A percentile compares a stretch with the other conserved stretches of the same genome.
These are phyloP conservation scores for Leccinum subgranulosum DNA, from an alignment of 768 basidiomycete genomes.

Conservation along the genomic window DNA sequence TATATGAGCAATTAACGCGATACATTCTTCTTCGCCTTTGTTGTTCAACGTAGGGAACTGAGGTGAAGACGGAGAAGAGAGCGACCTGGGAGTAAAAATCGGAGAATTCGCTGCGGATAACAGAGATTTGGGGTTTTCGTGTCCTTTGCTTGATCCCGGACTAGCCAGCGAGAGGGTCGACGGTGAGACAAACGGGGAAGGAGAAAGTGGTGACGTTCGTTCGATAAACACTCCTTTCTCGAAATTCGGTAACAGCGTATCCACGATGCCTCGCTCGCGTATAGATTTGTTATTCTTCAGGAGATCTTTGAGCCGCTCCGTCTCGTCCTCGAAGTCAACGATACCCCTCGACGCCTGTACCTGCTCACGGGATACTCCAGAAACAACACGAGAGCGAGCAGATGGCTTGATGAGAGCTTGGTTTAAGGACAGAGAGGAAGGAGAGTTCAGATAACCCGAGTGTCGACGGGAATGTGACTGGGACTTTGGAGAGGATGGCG, in stretches of 20 bases:
- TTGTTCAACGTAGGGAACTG: slow-evolving; percentile 8
- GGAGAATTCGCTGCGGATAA: slow-evolving; percentile 48
- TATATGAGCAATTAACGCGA: slow-evolving; percentile 33
- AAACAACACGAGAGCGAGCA: slow-evolving; percentile 62
- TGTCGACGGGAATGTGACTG: slow-evolving; percentile 24
- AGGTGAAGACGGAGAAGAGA: slow-evolving; percentile 39
- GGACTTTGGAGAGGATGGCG: slow-evolving; percentile 21
- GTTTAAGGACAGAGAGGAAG: slow-evolving; percentile 35
- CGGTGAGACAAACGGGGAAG: slow-evolving; percentile 10
- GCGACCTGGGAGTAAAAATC: slow-evolving; percentile 33
- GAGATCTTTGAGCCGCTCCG: slow-evolving; percentile 71
- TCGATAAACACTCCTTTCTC: slow-evolving; percentile 30
- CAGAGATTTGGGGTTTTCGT: slow-evolving; percentile 40
- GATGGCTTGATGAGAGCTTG: slow-evolving; percentile 50
- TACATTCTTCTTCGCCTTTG: slow-evolving; percentile 15
- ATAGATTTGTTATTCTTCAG: slow-evolving; percentile 48
- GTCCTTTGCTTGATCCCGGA: slow-evolving; percentile 17
- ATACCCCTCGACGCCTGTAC: slow-evolving; percentile 77
- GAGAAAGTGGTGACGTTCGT: slow-evolving; percentile 11
- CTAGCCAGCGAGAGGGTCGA: slow-evolving; percentile 8
- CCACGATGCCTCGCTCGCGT: slow-evolving; percentile 30
- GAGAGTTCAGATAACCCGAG: slow-evolving; percentile 31
- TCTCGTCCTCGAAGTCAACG: slow-evolving; percentile 81
- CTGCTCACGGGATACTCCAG: slow-evolving; percentile 66
- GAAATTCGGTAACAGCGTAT: slow-evolving; percentile 28